A percentile compares a stretch with the other conserved stretches of the same genome.
Evolutionary conservation across 176 grass and related monocot species (phyloP).

Genomic region (Juncus effusus): DNA sequence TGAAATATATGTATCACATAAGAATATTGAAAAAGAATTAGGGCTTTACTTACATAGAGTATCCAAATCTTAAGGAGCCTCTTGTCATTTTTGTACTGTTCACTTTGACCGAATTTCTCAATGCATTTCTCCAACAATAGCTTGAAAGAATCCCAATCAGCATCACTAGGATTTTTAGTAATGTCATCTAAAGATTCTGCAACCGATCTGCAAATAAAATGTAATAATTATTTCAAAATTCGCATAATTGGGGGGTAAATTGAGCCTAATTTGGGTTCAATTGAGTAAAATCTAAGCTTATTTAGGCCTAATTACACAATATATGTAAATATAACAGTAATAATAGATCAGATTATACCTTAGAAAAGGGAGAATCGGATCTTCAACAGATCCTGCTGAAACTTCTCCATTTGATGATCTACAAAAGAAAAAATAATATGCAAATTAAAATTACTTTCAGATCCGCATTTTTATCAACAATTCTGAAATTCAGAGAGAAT

Average conservation of each 20-base stretch:
- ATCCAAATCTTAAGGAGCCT: conserved; percentile 90
- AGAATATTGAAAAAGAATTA: conserved; percentile 12
- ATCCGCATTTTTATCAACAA: background rate
- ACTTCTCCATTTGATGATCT: background rate
- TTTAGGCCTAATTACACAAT: background rate
- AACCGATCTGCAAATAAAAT: conserved; percentile 55
- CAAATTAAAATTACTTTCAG: background rate
- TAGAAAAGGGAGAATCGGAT: conserved; percentile 71
- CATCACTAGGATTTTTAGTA: conserved; percentile 19
- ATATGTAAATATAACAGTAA: too few species aligned
- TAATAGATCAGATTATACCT: conserved; percentile 38
- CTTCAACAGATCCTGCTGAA: conserved; percentile 6
- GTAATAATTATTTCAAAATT: background rate
- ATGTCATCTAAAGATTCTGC: conserved; percentile 39
- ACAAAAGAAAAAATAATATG: conserved; percentile 14
- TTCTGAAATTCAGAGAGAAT: background rate
- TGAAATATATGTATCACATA: background rate
- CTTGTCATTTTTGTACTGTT: conserved; percentile 55
- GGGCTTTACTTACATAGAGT: conserved; percentile 54
- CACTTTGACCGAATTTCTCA: conserved; percentile 46
- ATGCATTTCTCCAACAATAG: conserved; percentile 54
- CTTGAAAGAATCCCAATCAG: conserved; percentile 36
- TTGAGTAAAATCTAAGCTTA: background rate
- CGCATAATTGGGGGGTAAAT: too few species aligned
- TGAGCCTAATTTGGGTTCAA: conserved; percentile 4